phyloP scores from a whole-genome alignment of 108 stramenopile genomes.

The Fistulifera pelliculosa region DNA sequence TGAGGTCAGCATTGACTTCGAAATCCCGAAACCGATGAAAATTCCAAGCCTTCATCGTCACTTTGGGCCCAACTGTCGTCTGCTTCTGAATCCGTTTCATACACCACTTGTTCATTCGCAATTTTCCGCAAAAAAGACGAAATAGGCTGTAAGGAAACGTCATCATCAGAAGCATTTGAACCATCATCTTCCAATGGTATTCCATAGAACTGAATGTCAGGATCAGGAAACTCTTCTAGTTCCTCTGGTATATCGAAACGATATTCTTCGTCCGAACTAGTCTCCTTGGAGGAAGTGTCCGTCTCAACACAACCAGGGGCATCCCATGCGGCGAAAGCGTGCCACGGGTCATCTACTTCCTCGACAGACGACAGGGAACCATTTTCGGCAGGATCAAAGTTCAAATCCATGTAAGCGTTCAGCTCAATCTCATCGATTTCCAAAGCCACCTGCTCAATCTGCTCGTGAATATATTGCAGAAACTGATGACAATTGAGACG shows the following conservation, averaged over 20 bases:
- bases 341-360: slow-evolving; percentile 3
- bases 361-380: slow-evolving; percentile 10
- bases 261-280: slow-evolving; percentile 1
- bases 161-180: neutral
- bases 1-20: no score
- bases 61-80: slow-evolving; percentile 46
- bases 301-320: slow-evolving; percentile 1
- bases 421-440: slow-evolving; percentile 39
- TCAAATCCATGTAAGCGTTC: slow-evolving; percentile 25
- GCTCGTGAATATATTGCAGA: slow-evolving; percentile 20
- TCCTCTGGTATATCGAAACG: neutral
- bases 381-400: slow-evolving; percentile 25
- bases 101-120: slow-evolving; percentile 28
- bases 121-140: slow-evolving; percentile 22
- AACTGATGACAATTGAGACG: slow-evolving; percentile 13
- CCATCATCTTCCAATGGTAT: slow-evolving; percentile 9
- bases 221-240: slow-evolving; percentile 4
- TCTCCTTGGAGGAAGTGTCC: slow-evolving; percentile 3
- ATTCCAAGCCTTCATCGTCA: neutral
- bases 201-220: slow-evolving; percentile 3
- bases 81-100: slow-evolving; percentile 43
- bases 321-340: slow-evolving; percentile 8
- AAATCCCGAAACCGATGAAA: no score
- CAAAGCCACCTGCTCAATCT: slow-evolving; percentile 33
- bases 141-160: neutral